Percentiles rank a stretch among this genome's conserved stretches.
These are phyloP conservation scores for Trichoderma atroviride DNA, from an alignment of 2,329 filamentous ascomycete species.

Conservation along the genomic window DNA sequence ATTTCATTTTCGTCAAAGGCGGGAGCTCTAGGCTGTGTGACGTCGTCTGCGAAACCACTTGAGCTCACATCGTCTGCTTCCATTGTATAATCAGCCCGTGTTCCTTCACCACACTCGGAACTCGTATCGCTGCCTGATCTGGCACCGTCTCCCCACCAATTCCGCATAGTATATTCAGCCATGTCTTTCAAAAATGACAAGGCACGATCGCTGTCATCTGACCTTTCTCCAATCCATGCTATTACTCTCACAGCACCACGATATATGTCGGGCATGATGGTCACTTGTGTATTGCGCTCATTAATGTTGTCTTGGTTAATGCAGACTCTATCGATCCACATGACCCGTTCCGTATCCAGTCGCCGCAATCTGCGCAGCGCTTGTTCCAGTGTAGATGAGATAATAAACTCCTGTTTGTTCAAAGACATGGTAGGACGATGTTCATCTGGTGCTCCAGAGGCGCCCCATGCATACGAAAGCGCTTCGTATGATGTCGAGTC, in stretches of 20 bases:
- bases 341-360: neutral
- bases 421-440: neutral
- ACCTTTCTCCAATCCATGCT: neutral
- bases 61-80: neutral
- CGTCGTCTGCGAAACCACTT: neutral
- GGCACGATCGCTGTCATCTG: neutral
- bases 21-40: neutral
- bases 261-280: neutral
- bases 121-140: neutral
- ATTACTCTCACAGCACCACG: neutral
- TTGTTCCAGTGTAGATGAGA: neutral
- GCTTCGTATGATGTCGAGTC: neutral
- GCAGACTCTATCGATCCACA: slow-evolving; percentile 6
- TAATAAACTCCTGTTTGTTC: neutral
- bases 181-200: neutral
- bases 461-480: slow-evolving; percentile 14
- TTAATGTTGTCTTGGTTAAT: neutral
- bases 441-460: neutral
- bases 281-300: neutral
- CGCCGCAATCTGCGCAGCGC: neutral
- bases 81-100: neutral
- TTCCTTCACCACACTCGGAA: neutral
- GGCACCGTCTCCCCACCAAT: neutral
- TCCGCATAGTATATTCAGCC: neutral
- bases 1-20: too few relatives aligned